Evolutionary conservation across 352 stramenopile species (phyloP).

Genomic region (Aphanomyces euteiches): DNA sequence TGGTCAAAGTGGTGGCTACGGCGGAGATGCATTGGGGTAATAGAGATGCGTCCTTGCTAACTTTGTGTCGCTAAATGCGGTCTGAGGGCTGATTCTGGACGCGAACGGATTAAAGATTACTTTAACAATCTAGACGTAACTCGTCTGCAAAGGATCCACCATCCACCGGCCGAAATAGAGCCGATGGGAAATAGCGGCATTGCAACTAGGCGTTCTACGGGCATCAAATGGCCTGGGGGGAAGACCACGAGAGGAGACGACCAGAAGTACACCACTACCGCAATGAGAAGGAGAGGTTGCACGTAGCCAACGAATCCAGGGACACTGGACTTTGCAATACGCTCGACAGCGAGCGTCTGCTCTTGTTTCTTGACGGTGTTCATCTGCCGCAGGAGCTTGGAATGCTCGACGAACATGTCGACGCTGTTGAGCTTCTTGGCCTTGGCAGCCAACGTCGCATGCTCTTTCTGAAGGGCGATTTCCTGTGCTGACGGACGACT

Average conservation of each 20-base stretch:
- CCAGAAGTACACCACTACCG: conserved; percentile 68
- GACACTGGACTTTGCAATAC: conserved; percentile 57
- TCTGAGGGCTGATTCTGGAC: neutral
- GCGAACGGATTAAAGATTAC: conserved; percentile 32
- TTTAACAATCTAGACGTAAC: conserved; percentile 64
- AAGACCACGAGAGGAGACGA: conserved; percentile 65
- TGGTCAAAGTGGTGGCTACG: conserved; percentile 89
- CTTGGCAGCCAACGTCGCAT: neutral
- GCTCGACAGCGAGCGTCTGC: conserved; percentile 70
- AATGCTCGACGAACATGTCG: conserved; percentile 85
- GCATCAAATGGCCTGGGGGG: conserved; percentile 71
- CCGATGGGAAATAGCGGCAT: conserved; percentile 75
- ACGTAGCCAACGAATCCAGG: conserved; percentile 33
- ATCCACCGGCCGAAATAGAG: conserved; percentile 68
- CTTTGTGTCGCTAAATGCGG: neutral
- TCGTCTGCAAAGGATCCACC: conserved; percentile 68
- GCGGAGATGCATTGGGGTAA: conserved; percentile 87
- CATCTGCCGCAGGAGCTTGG: conserved; percentile 81
- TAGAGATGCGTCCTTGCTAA: neutral
- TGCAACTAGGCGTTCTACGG: conserved; percentile 67
- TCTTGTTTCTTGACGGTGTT: conserved; percentile 82
- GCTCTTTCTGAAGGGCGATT: conserved; percentile 6
- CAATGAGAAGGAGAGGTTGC: conserved; percentile 55
- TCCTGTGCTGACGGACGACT: neutral
- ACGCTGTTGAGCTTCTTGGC: conserved; percentile 64